Percentiles rank a stretch among this genome's conserved stretches.
These are phyloP conservation scores for Yamadazyma songkhlaensis DNA, from an alignment of 1,139 yeast species.

Conservation along the genomic window DNA sequence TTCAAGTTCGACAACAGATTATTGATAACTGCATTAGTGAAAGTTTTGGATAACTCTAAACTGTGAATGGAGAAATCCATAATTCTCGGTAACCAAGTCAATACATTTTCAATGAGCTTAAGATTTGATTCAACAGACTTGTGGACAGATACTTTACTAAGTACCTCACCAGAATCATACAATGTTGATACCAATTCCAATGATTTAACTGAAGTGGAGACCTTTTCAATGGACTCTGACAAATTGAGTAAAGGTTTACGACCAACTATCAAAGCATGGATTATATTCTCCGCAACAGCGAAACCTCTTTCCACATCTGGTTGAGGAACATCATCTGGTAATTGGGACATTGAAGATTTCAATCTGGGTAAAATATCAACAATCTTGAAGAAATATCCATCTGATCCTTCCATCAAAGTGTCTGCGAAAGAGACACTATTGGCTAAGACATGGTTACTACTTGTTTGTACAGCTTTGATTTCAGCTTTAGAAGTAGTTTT, in stretches of 20 bases:
- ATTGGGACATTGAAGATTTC: slow-evolving; percentile 59
- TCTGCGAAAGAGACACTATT: slow-evolving; percentile 46
- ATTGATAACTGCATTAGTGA: slow-evolving; percentile 11
- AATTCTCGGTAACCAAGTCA: slow-evolving; percentile 47
- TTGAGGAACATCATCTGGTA: slow-evolving; percentile 72
- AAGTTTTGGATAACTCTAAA: slow-evolving; percentile 16
- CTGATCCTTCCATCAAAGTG: slow-evolving; percentile 42
- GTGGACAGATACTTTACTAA: slow-evolving; percentile 16
- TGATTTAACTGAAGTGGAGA: slow-evolving; percentile 4
- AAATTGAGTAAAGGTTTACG: slow-evolving; percentile 46
- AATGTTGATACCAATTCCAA: slow-evolving; percentile 12
- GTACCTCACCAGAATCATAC: slow-evolving; percentile 11
- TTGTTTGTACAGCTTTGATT: slow-evolving; percentile 56
- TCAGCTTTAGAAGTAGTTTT: slow-evolving; percentile 65
- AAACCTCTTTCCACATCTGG: slow-evolving; percentile 74
- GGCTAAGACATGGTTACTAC: slow-evolving; percentile 62
- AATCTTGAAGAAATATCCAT: slow-evolving; percentile 62
- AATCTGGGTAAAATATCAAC: slow-evolving; percentile 80
- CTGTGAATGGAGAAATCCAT: slow-evolving; percentile 47
- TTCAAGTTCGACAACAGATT: slow-evolving; percentile 22
- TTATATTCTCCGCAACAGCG: slow-evolving; percentile 74
- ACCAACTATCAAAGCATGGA: slow-evolving; percentile 50
- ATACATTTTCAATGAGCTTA: slow-evolving; percentile 14
- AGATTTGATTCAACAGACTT: slow-evolving; percentile 20
- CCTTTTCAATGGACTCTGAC: slow-evolving; percentile 12